These are phyloP conservation scores for Saccharata proteae DNA, from an alignment of 2,329 filamentous ascomycete species.

Conservation along the genomic window DNA sequence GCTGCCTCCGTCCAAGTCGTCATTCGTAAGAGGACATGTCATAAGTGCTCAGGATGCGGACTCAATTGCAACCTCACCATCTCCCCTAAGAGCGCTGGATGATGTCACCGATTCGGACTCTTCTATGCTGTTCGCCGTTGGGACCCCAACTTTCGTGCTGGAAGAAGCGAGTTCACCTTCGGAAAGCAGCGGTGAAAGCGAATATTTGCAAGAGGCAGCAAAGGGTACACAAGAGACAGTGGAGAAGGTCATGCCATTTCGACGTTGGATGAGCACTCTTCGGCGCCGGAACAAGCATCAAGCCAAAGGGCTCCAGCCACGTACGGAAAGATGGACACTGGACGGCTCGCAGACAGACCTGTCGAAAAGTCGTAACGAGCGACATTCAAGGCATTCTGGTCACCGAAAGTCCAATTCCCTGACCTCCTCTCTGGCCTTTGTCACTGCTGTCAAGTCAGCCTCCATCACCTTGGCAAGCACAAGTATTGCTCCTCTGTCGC, in stretches of 20 bases:
- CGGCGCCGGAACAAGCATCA: conserved; percentile 40
- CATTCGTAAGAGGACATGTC: too few species aligned
- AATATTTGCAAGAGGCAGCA: too few species aligned
- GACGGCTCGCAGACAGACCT: conserved; percentile 13
- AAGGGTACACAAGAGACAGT: too few species aligned
- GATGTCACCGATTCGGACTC: too few species aligned
- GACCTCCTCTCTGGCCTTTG: conserved; percentile 63
- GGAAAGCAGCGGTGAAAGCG: too few species aligned
- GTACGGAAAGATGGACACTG: conserved; percentile 22
- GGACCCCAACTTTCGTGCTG: too few species aligned
- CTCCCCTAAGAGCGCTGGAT: too few species aligned
- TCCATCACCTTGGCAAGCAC: conserved; percentile 64
- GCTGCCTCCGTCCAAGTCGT: too few species aligned
- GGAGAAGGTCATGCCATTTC: conserved; percentile 39
- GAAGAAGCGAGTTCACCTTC: too few species aligned
- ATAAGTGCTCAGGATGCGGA: too few species aligned
- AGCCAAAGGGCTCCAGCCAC: conserved; percentile 24
- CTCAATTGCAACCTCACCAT: too few species aligned
- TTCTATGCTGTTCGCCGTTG: too few species aligned
- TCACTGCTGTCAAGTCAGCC: conserved; percentile 70
- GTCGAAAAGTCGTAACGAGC: neutral
- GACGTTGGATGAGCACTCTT: conserved; percentile 61
- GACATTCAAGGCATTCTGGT: conserved; percentile 10
- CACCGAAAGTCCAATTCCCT: conserved; percentile 44
- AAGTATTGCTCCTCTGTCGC: conserved; percentile 54